These are phyloP conservation scores for Cardamine occulta DNA, from an alignment of 345 rosid genomes.

Conservation along the genomic window DNA sequence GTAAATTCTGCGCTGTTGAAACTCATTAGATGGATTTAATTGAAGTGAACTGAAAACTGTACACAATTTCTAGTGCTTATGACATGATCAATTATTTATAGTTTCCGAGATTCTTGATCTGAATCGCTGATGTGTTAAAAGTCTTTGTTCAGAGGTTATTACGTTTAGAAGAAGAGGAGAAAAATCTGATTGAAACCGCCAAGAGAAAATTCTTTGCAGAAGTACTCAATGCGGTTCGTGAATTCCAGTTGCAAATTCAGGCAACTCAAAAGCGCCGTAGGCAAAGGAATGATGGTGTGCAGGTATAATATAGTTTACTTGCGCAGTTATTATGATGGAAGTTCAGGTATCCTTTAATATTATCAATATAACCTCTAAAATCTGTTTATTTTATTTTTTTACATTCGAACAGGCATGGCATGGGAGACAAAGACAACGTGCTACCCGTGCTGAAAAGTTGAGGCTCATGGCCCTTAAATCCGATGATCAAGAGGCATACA, in stretches of 20 bases:
- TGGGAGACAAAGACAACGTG: slow-evolving; percentile 99
- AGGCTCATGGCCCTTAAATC: slow-evolving; percentile 96
- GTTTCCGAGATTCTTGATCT: slow-evolving; percentile 28
- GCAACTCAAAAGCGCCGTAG: slow-evolving; percentile 87
- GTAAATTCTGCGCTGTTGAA: background rate
- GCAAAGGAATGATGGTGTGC: slow-evolving; percentile 94
- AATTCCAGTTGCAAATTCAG: slow-evolving; percentile 80
- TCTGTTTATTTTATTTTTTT: no score
- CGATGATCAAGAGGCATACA: slow-evolving; percentile 97
- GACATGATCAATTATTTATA: background rate
- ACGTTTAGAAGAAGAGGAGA: slow-evolving; percentile 87
- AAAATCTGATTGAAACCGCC: slow-evolving; percentile 72
- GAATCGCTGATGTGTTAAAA: slow-evolving; percentile 36
- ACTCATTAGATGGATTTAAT: background rate
- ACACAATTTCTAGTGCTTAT: background rate
- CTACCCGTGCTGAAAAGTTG: slow-evolving; percentile 94
- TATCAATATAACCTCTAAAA: background rate
- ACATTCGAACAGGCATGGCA: slow-evolving; percentile 82
- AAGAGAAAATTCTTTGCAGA: slow-evolving; percentile 89
- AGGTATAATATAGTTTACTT: slow-evolving; percentile 49
- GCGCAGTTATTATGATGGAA: background rate
- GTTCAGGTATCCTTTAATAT: background rate
- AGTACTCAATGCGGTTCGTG: slow-evolving; percentile 87
- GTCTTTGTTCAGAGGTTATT: slow-evolving; percentile 70
- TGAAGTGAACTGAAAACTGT: slow-evolving; percentile 2